These are phyloP conservation scores for Phytophthora constricta DNA, from an alignment of 352 stramenopile genomes.

Conservation along the genomic window DNA sequence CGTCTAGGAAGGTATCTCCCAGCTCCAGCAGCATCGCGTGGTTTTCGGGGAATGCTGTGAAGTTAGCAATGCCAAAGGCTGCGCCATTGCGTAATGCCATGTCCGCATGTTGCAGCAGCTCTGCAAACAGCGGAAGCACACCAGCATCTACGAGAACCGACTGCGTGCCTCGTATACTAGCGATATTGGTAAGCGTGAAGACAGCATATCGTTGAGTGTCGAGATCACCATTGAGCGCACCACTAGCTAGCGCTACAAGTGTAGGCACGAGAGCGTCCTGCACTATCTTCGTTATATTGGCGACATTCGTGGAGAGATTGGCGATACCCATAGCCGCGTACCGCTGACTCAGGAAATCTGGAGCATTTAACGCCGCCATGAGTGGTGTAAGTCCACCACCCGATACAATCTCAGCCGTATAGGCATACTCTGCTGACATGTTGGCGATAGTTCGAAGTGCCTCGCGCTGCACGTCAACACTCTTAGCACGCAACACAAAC, in stretches of 20 bases:
- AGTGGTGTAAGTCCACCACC: slow-evolving; percentile 91
- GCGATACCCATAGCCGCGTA: slow-evolving; percentile 96
- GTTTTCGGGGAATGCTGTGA: slow-evolving; percentile 93
- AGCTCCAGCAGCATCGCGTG: slow-evolving; percentile 84
- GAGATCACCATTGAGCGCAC: slow-evolving; percentile 86
- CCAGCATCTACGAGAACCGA: slow-evolving; percentile 79
- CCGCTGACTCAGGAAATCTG: slow-evolving; percentile 93
- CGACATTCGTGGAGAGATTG: slow-evolving; percentile 94
- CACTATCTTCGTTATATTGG: slow-evolving; percentile 91
- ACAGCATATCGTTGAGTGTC: slow-evolving; percentile 94
- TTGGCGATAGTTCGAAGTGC: slow-evolving; percentile 94
- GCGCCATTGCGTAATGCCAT: slow-evolving; percentile 88
- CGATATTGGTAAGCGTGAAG: slow-evolving; percentile 94
- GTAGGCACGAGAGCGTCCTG: slow-evolving; percentile 90
- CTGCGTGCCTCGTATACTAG: slow-evolving; percentile 86
- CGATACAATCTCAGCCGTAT: slow-evolving; percentile 92
- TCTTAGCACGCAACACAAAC: slow-evolving; percentile 93
- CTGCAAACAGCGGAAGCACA: slow-evolving; percentile 72
- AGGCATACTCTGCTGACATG: slow-evolving; percentile 95
- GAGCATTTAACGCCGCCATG: slow-evolving; percentile 87
- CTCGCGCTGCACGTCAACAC: slow-evolving; percentile 94
- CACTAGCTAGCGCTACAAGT: slow-evolving; percentile 86
- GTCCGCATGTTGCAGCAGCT: slow-evolving; percentile 83
- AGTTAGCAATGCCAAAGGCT: slow-evolving; percentile 94
- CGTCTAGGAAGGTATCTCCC: slow-evolving; percentile 50